Evolutionary conservation across 331 rosid genomes (phyloP).

Genomic region (Malus hybrid): DNA sequence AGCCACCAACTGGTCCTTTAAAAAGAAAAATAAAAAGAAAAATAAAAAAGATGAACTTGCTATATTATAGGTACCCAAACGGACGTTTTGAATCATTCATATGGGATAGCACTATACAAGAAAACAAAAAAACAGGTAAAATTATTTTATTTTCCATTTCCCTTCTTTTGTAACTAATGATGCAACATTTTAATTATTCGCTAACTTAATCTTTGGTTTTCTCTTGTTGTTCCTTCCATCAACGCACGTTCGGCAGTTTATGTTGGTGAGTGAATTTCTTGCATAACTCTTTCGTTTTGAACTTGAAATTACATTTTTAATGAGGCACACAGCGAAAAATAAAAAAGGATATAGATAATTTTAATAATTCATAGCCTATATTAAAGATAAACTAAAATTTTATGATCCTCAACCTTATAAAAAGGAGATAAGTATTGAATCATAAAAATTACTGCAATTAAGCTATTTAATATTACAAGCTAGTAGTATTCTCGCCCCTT

Average conservation of each 20-base stretch:
- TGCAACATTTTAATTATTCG: neutral
- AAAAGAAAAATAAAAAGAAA: too few species aligned
- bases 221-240: neutral
- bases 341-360: neutral
- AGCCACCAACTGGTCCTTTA: too few species aligned
- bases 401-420: too few species aligned
- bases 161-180: neutral
- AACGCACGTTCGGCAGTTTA: neutral
- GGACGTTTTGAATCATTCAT: conserved; percentile 19
- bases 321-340: neutral
- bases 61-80: neutral
- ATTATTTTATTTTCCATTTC: neutral
- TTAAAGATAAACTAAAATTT: too few species aligned
- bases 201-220: neutral
- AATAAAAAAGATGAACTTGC: neutral
- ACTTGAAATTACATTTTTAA: neutral
- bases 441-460: too few species aligned
- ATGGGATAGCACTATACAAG: conserved; percentile 18
- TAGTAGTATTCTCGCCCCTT: too few species aligned
- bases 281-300: neutral
- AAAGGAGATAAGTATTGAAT: too few species aligned
- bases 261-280: conserved; percentile 1
- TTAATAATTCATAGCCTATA: neutral
- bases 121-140: conserved; percentile 20
- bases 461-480: too few species aligned